A percentile compares a stretch with the other conserved stretches of the same genome.
These are phyloP conservation scores for Aspergillus sp. DNA, from an alignment of 2,329 filamentous ascomycete genomes.

Conservation along the genomic window DNA sequence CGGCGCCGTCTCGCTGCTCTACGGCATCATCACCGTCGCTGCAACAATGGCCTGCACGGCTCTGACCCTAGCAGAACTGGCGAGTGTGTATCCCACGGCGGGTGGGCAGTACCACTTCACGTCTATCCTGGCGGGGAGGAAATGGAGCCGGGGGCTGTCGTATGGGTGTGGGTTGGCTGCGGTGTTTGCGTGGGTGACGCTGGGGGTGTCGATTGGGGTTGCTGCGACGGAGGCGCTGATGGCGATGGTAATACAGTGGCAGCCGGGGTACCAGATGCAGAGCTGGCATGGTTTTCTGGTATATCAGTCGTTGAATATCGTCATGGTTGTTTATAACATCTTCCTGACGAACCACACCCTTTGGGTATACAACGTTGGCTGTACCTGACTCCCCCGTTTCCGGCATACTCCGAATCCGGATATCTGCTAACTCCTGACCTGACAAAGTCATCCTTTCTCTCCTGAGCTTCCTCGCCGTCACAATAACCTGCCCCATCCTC, in stretches of 20 bases:
- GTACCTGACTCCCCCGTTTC: conserved; percentile 4
- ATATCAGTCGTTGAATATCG: conserved; percentile 13
- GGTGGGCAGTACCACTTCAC: conserved; percentile 26
- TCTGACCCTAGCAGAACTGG: conserved; percentile 22
- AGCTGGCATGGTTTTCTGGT: conserved; percentile 18
- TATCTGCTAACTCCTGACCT: neutral
- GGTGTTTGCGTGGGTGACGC: conserved; percentile 16
- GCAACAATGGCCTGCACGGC: conserved; percentile 15
- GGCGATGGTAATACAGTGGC: conserved; percentile 17
- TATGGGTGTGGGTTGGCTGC: conserved; percentile 16
- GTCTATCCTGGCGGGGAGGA: conserved; percentile 18
- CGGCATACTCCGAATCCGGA: neutral
- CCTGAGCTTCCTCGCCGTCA: conserved; percentile 14
- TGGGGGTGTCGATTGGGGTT: conserved; percentile 14
- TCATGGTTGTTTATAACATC: conserved; percentile 13
- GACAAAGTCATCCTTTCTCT: conserved; percentile 14
- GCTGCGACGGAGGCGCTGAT: conserved; percentile 13
- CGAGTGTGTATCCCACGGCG: conserved; percentile 23
- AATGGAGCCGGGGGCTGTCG: conserved; percentile 17
- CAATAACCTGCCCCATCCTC: conserved; percentile 15
- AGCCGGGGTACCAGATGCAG: conserved; percentile 11
- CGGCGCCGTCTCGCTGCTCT: conserved; percentile 15
- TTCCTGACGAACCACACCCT: conserved; percentile 15
- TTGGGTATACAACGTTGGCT: conserved; percentile 18
- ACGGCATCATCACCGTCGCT: conserved; percentile 16